phyloP scores from a whole-genome alignment of 352 stramenopile genomes.

The Globisporangium paroecandrum region DNA sequence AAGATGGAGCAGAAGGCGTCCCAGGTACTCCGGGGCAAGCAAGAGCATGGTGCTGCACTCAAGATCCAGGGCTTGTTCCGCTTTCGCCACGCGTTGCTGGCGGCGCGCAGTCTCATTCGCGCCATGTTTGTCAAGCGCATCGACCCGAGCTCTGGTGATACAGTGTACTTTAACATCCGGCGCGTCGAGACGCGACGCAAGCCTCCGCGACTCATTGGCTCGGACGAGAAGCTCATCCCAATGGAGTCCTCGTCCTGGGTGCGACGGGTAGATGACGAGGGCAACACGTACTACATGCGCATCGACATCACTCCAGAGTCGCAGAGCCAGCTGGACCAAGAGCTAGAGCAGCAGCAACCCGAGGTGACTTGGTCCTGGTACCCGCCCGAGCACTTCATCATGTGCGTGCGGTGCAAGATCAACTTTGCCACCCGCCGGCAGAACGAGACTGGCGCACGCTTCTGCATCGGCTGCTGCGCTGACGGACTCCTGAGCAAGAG shows the following conservation, averaged over 20 bases:
- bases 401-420: slow-evolving; percentile 46
- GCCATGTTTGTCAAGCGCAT: slow-evolving; percentile 55
- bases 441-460: slow-evolving; percentile 39
- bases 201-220: slow-evolving; percentile 45
- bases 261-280: slow-evolving; percentile 41
- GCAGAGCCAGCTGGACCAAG: not conserved
- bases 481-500: slow-evolving; percentile 18
- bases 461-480: slow-evolving; percentile 65
- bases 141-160: slow-evolving; percentile 42
- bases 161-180: slow-evolving; percentile 64
- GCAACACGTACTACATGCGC: slow-evolving; percentile 48
- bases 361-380: slow-evolving; percentile 23
- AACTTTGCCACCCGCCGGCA: slow-evolving; percentile 57
- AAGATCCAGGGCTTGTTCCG: slow-evolving; percentile 66
- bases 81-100: slow-evolving; percentile 42
- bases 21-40: slow-evolving; percentile 29
- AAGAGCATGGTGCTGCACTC: slow-evolving; percentile 35
- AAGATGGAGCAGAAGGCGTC: slow-evolving; percentile 24
- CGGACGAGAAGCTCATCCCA: slow-evolving; percentile 42
- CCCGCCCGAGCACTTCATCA: slow-evolving; percentile 51
- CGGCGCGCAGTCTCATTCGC: slow-evolving; percentile 46
- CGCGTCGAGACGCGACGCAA: slow-evolving; percentile 31
- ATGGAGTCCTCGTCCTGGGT: slow-evolving; percentile 68
- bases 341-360: not conserved
- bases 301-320: slow-evolving; percentile 22